Conservation (phyloP, 1,139 yeast species). For the Meyerozyma sp. region DNA sequence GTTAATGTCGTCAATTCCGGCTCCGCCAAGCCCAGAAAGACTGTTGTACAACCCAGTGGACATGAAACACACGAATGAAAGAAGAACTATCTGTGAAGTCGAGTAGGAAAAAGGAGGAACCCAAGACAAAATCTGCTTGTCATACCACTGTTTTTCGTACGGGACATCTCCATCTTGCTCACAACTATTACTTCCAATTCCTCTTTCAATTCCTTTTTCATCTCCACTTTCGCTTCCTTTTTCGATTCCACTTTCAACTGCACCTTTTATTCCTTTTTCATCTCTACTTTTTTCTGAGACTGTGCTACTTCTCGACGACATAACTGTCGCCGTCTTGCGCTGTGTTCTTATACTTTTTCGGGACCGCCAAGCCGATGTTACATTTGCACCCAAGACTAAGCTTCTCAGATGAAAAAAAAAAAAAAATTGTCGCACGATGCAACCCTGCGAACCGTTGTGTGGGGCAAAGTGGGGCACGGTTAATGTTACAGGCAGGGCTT, state of each 20-base stretch:
- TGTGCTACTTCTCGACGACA: neutral
- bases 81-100: neutral
- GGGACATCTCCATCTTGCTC: neutral
- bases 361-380: neutral
- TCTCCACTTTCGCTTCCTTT: too few species aligned
- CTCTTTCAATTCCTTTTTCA: too few species aligned
- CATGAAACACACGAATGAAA: slow-evolving; percentile 3
- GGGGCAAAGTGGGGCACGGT: slow-evolving; percentile 1
- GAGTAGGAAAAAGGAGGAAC: neutral
- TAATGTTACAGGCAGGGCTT: neutral
- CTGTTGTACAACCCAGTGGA: slow-evolving; percentile 8
- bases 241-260: too few species aligned
- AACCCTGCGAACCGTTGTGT: neutral
- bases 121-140: slow-evolving; percentile 2
- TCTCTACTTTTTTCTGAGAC: neutral
- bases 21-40: slow-evolving; percentile 12
- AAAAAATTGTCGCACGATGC: neutral
- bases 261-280: neutral
- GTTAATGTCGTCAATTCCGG: slow-evolving; percentile 10
- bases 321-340: neutral
- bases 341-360: neutral
- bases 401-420: neutral
- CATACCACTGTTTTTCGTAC: slow-evolving; percentile 2
- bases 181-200: too few species aligned
- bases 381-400: neutral